phyloP scores from a whole-genome alignment of 2,329 filamentous ascomycete genomes.

The Colletotrichum tanaceti region DNA sequence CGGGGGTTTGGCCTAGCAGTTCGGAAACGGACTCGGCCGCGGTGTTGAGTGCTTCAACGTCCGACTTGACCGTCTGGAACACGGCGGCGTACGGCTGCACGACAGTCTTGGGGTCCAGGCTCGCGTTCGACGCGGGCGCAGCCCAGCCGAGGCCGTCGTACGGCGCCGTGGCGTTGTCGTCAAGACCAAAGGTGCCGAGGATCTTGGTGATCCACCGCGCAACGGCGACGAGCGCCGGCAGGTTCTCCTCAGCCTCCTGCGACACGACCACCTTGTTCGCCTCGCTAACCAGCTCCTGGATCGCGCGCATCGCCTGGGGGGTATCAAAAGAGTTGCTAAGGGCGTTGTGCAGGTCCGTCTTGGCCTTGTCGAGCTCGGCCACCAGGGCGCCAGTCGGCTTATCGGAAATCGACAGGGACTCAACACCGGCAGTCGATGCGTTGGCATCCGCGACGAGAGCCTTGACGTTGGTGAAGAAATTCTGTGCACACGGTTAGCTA shows the following conservation, averaged over 20 bases:
- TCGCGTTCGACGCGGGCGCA: slow-evolving; percentile 49
- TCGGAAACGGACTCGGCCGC: slow-evolving; percentile 57
- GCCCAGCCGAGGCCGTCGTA: slow-evolving; percentile 70
- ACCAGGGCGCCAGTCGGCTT: slow-evolving; percentile 46
- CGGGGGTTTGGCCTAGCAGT: slow-evolving; percentile 58
- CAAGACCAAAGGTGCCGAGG: slow-evolving; percentile 85
- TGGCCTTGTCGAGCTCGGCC: slow-evolving; percentile 63
- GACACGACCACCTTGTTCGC: slow-evolving; percentile 70
- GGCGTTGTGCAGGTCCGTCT: slow-evolving; percentile 66
- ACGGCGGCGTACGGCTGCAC: slow-evolving; percentile 59
- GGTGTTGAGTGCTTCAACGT: slow-evolving; percentile 62
- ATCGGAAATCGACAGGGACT: slow-evolving; percentile 53
- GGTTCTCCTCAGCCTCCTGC: slow-evolving; percentile 54
- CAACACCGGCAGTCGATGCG: slow-evolving; percentile 48
- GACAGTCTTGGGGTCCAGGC: slow-evolving; percentile 57
- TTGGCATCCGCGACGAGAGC: slow-evolving; percentile 62
- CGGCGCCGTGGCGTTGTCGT: slow-evolving; percentile 67
- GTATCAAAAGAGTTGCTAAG: slow-evolving; percentile 92
- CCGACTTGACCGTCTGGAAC: slow-evolving; percentile 58
- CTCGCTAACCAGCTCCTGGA: slow-evolving; percentile 81
- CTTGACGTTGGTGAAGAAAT: slow-evolving; percentile 70
- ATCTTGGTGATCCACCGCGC: slow-evolving; percentile 86
- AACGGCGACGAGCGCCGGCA: slow-evolving; percentile 63
- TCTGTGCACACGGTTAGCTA: slow-evolving; percentile 51
- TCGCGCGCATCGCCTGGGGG: slow-evolving; percentile 79